Base-by-base conservation (phyloP, 495 filamentous ascomycete species). In the Alectoria sarmentosa region DNA sequence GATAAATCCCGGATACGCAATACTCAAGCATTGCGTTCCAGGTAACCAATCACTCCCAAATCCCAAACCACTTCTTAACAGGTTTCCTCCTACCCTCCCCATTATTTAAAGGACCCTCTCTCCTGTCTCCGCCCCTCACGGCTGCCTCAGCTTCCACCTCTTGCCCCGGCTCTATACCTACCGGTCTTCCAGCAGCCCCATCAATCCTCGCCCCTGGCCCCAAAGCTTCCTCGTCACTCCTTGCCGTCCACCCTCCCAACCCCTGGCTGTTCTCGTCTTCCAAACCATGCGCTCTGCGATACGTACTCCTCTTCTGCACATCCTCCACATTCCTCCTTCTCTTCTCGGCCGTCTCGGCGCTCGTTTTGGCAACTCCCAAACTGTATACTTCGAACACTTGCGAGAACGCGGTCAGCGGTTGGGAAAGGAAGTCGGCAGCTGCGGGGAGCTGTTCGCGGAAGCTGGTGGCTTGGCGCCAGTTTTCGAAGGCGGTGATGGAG, bases 231-330 rank as follows among this genome's bases (percentile, higher is more conserved):
- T 67, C 70, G 62, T 73, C 77, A 52, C 30, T 72, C 71, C 72
- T 76, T 13, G 71, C 71, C 0, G 72, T 76, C 80, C 80, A 79
- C 26, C 73, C 76, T 52, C 73, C 77, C 66, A 79, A 72, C 7
- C 74, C 74, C 66, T 82, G 76, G 52, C 28, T 39, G 1, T 57
- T 64, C 48, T 60, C 58, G 36, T 85, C 81, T 67, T 88, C 86
- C 70, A 93, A 36, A 13, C 90, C 91, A 81, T 96, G 90, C 60
- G 89, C 90, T 77, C 88, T 83, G 57, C 90, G 85, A 74, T 89
- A 97, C 74, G 86, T 82, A 52, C 78, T 77, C 66, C 92, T 79
- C 83, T 95, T 94, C 73, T 83, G 77, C 42, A 89, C 86, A 77
- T 97, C 92, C 46, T 94, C 89, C 64, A 88, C 76, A 39, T 83